Conservation (phyloP, 176 grass and related monocot genomes). For the Oryza officinalis region DNA sequence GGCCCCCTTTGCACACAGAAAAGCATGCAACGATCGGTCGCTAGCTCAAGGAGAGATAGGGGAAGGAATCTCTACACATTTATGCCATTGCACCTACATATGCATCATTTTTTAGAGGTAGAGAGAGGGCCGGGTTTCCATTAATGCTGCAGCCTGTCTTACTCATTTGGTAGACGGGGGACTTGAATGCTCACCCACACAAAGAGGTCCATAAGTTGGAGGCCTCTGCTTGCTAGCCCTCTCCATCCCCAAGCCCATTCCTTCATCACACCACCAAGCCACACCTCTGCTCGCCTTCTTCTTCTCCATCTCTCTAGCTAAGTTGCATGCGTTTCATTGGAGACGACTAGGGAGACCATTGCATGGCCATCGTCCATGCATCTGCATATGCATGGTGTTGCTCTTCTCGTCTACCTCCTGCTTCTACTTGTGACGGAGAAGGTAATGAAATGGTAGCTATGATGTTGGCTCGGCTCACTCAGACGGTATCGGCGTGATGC, state of each 20-base stretch:
- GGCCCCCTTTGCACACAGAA: slow-evolving; percentile 38
- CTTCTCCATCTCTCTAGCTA: slow-evolving; percentile 2
- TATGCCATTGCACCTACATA: slow-evolving; percentile 65
- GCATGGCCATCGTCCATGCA: neutral
- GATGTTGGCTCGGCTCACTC: slow-evolving; percentile 95
- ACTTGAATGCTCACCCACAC: slow-evolving; percentile 62
- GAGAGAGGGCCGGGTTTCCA: slow-evolving; percentile 55
- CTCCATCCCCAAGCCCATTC: slow-evolving; percentile 27
- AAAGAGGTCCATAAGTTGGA: slow-evolving; percentile 46
- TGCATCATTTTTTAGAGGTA: slow-evolving; percentile 39
- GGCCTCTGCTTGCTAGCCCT: neutral
- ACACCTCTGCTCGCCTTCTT: neutral
- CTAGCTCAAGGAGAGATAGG: neutral
- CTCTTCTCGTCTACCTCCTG: neutral
- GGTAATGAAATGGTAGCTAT: slow-evolving; percentile 59
- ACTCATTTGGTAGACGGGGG: slow-evolving; percentile 74
- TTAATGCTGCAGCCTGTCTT: slow-evolving; percentile 95
- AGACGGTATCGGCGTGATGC: slow-evolving; percentile 27
- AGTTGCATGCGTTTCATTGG: neutral
- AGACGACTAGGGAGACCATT: no score
- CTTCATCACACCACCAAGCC: neutral
- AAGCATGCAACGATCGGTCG: slow-evolving; percentile 19
- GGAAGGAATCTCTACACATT: slow-evolving; percentile 43
- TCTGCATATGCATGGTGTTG: neutral
- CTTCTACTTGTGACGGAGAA: neutral